These are phyloP conservation scores for Xylariaceae sp. DNA, from an alignment of 2,329 filamentous ascomycete genomes.

Conservation along the genomic window DNA sequence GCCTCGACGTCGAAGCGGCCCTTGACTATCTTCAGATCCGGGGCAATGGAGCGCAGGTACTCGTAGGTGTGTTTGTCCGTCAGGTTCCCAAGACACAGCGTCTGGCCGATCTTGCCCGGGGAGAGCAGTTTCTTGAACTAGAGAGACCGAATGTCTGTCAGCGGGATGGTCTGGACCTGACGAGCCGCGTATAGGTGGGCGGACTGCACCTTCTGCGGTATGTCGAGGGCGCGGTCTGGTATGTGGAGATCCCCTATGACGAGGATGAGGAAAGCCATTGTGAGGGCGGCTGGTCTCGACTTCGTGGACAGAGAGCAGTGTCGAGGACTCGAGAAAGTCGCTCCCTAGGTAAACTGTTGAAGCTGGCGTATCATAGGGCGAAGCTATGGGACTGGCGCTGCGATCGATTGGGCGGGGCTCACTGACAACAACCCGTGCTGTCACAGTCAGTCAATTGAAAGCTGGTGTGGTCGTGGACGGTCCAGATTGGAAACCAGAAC, in stretches of 20 bases:
- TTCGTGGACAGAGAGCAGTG: no score
- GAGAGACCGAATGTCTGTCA: background rate
- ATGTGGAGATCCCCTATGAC: constrained; percentile 93
- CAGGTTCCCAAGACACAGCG: constrained; percentile 74
- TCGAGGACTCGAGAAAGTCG: no score
- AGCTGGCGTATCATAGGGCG: no score
- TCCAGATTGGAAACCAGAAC: no score
- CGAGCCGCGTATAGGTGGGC: background rate
- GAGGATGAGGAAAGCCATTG: constrained; percentile 84
- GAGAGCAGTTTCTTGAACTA: constrained; percentile 84
- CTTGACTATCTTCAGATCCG: constrained; percentile 67
- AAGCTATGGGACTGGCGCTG: no score
- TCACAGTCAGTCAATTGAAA: no score
- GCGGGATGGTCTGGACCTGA: no score
- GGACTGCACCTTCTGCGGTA: constrained; percentile 74
- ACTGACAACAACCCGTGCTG: no score
- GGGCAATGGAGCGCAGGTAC: constrained; percentile 70
- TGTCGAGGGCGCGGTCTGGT: constrained; percentile 85
- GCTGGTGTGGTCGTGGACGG: no score
- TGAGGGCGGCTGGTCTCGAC: constrained; percentile 26
- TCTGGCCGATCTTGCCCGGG: constrained; percentile 78
- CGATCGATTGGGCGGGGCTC: no score
- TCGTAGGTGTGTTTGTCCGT: constrained; percentile 79
- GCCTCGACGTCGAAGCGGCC: constrained; percentile 65
- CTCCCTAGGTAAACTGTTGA: no score